These are phyloP conservation scores for Adenanthera pavonina DNA, from an alignment of 306 rosid species.

Conservation along the genomic window DNA sequence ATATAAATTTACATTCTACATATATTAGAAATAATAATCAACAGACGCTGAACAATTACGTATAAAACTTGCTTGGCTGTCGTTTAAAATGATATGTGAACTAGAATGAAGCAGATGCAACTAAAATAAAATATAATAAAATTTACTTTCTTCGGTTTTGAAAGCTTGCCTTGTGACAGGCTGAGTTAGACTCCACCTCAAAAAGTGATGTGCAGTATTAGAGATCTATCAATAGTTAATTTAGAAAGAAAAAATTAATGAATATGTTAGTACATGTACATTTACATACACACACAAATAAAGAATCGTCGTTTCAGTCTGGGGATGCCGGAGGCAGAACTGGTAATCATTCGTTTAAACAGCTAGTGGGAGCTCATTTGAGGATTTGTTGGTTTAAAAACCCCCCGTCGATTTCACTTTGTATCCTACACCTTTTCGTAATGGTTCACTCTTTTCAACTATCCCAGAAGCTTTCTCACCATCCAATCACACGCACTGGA, in stretches of 20 bases:
- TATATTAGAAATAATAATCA: neutral
- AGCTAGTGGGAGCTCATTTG: conserved; percentile 1
- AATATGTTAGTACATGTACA: no score
- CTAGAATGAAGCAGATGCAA: neutral
- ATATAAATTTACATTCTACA: neutral
- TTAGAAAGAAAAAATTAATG: no score
- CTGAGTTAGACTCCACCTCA: conserved; percentile 36
- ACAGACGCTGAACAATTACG: neutral
- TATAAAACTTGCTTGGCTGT: neutral
- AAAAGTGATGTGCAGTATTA: neutral
- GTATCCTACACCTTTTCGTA: conserved; percentile 31
- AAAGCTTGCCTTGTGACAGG: neutral
- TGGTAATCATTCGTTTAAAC: neutral
- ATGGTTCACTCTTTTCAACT: conserved; percentile 44
- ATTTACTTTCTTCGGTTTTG: neutral
- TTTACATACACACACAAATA: no score
- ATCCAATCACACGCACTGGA: conserved; percentile 39
- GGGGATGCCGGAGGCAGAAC: neutral
- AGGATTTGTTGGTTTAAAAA: neutral
- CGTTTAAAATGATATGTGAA: neutral
- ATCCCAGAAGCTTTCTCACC: conserved; percentile 46
- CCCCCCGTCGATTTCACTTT: conserved; percentile 15
- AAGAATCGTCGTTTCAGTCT: neutral
- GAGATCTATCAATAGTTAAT: no score
- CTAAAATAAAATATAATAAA: neutral